Base-by-base conservation (phyloP, 192 early-diverging fungal species). In the Diversispora eburnea region DNA sequence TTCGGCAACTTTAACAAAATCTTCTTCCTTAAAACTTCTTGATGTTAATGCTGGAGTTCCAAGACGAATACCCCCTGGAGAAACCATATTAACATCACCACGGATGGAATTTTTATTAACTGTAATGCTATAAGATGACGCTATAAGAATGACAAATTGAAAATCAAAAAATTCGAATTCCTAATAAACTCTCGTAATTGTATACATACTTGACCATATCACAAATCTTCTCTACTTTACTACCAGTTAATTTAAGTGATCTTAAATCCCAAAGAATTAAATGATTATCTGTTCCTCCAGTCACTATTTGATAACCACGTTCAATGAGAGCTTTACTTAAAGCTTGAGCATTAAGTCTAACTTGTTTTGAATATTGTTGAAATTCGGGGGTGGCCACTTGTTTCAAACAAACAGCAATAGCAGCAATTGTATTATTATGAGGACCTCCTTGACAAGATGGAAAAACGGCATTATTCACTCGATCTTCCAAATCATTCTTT, bases 371-470 rank as follows among this genome's bases (percentile, higher is more conserved):
- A 79, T 99, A 99, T 76, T 85, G 77, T 76, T 93, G 92, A 83
- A 97, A 99, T 84, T 91, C 94, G 45, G 95, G 96, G 67, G 86
- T 84, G 63, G 93, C 95, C 13, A 88, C 98, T 85, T 98, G 98
- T 91, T 98, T 98, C 67, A 99, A 87, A 8, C 97, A 92, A 66
- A 99, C 97, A 62, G 98, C 98, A 51, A 99, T 86, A 45, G 87
- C 98, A 41, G 97, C 97, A 85, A 99, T 99, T 70, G 97, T 97
- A 92, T 99, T 98, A 91, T 99, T 99, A 91, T 99, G 98, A 45
- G 98, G 98, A 58, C 98, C 98, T 79, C 98, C 98, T 88, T 99
- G 98, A 88, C 93, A 95, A 75, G 93, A 94, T 60, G 98, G 98
- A 91, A 99, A 99, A 58, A 99, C 98, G 8, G 98, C 95, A 87